A percentile compares a stretch with the other conserved stretches of the same genome.
phyloP scores from a whole-genome alignment of 2,329 filamentous ascomycete genomes.

The Aspergillus alliaceus region DNA sequence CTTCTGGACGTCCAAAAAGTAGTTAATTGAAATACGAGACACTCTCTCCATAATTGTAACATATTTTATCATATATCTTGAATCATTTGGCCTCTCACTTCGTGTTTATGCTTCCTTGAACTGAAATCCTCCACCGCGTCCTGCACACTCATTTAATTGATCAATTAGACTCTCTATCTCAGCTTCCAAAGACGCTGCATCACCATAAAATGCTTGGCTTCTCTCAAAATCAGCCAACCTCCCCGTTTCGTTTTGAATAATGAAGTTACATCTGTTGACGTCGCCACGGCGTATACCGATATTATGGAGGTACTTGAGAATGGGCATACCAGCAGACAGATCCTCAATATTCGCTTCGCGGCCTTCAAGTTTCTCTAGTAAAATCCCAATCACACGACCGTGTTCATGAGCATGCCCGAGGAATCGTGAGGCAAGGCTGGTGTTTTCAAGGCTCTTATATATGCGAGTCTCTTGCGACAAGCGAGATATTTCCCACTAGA shows the following conservation, averaged over 20 bases:
- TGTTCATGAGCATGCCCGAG: background rate
- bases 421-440: background rate
- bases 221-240: background rate
- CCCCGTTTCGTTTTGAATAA: background rate
- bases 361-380: background rate
- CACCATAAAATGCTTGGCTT: background rate
- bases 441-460: background rate
- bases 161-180: background rate
- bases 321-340: background rate
- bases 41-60: too few relatives aligned
- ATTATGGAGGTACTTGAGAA: background rate
- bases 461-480: background rate
- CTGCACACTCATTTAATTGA: background rate
- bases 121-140: background rate
- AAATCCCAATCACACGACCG: background rate
- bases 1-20: too few relatives aligned
- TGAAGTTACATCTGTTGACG: background rate
- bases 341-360: background rate
- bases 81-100: background rate
- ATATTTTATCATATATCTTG: too few relatives aligned
- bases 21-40: too few relatives aligned
- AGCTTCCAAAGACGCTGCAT: background rate
- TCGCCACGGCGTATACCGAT: background rate
- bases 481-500: background rate
- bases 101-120: background rate